phyloP scores from a whole-genome alignment of 495 filamentous ascomycete genomes.

The Clohesyomyces aquaticus region DNA sequence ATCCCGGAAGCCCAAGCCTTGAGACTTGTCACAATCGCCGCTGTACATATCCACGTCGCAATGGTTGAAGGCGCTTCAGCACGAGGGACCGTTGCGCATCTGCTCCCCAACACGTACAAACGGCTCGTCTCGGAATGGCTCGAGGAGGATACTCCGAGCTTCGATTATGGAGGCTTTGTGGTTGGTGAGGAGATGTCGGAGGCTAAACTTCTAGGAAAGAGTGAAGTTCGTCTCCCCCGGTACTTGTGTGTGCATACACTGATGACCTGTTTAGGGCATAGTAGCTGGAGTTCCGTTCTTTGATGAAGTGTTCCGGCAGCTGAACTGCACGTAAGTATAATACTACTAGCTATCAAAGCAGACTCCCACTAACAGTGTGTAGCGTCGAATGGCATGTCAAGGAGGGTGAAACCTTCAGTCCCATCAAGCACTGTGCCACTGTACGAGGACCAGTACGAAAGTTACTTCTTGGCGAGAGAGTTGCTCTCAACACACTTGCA shows the following conservation, averaged over 20 bases:
- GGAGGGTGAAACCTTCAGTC: constrained; percentile 71
- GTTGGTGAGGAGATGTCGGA: constrained; percentile 78
- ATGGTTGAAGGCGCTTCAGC: constrained; percentile 55
- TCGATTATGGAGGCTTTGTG: constrained; percentile 97
- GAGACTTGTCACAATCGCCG: background rate
- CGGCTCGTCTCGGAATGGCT: constrained; percentile 80
- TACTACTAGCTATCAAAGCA: too few species aligned
- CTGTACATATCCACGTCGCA: constrained; percentile 1
- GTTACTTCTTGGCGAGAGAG: constrained; percentile 86
- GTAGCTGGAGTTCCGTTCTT: constrained; percentile 95
- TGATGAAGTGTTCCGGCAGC: constrained; percentile 87
- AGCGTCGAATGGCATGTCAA: constrained; percentile 81
- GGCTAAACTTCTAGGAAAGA: constrained; percentile 88
- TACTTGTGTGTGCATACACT: background rate
- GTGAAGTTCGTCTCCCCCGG: constrained; percentile 52
- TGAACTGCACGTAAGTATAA: constrained; percentile 78
- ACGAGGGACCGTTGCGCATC: constrained; percentile 75
- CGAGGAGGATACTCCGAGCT: constrained; percentile 91
- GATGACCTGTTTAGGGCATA: constrained; percentile 57
- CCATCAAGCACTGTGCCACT: constrained; percentile 68
- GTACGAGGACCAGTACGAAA: constrained; percentile 85
- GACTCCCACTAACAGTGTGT: constrained; percentile 17
- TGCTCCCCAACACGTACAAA: constrained; percentile 85
- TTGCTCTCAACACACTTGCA: constrained; percentile 89
- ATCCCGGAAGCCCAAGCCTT: background rate